A percentile compares a stretch with the other conserved stretches of the same genome.
These are phyloP conservation scores for Bipolaris oryzae DNA, from an alignment of 2,329 filamentous ascomycete species.

Conservation along the genomic window DNA sequence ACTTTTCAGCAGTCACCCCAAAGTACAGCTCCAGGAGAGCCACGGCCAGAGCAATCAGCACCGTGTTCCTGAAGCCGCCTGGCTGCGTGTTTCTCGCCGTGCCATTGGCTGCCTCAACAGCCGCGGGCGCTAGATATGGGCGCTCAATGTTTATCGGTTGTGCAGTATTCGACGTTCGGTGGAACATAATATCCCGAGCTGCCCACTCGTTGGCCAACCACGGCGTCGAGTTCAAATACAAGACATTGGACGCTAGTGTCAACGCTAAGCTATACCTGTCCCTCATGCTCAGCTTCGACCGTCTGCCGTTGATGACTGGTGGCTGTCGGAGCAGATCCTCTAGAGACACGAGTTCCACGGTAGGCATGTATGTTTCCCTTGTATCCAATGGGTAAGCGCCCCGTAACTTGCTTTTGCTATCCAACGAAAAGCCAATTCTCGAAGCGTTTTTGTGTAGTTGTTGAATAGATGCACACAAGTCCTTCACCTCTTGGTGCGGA, in stretches of 20 bases:
- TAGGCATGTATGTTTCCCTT: slow-evolving; percentile 13
- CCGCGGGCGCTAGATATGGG: slow-evolving; percentile 38
- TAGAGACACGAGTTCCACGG: slow-evolving; percentile 36
- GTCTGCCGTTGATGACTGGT: slow-evolving; percentile 33
- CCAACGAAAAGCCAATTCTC: slow-evolving; percentile 44
- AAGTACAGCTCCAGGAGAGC: slow-evolving; percentile 47
- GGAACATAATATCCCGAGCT: slow-evolving; percentile 43
- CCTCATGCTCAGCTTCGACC: slow-evolving; percentile 41
- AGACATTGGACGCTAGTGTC: slow-evolving; percentile 44
- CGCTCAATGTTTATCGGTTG: slow-evolving; percentile 39
- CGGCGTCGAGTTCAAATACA: slow-evolving; percentile 46
- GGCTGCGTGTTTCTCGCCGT: slow-evolving; percentile 11
- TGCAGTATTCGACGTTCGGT: slow-evolving; percentile 24
- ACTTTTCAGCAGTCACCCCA: slow-evolving; percentile 41
- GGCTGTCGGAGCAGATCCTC: slow-evolving; percentile 38
- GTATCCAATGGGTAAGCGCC: slow-evolving; percentile 36
- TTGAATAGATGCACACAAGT: slow-evolving; percentile 45
- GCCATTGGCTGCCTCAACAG: slow-evolving; percentile 13
- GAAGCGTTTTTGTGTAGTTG: slow-evolving; percentile 30
- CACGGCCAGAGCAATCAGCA: slow-evolving; percentile 44
- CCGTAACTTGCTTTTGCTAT: slow-evolving; percentile 39
- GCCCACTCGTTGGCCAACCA: slow-evolving; percentile 47
- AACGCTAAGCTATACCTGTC: slow-evolving; percentile 46
- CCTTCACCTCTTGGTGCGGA: slow-evolving; percentile 40
- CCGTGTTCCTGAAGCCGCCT: slow-evolving; percentile 40